phyloP scores from a whole-genome alignment of 306 rosid genomes.

The Prunus kanzakura region DNA sequence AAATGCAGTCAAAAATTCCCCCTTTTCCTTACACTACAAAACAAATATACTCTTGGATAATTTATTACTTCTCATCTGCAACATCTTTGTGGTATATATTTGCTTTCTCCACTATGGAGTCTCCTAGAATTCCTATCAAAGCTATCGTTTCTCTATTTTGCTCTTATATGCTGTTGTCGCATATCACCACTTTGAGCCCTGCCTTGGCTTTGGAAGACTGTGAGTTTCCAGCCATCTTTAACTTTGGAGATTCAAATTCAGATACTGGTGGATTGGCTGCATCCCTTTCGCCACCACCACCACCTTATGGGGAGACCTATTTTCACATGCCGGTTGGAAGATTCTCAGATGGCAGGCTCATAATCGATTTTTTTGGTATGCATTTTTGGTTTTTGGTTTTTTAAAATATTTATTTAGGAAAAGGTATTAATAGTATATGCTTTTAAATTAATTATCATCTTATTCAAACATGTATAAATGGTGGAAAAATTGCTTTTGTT shows the following conservation, averaged over 20 bases:
- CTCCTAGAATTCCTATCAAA: neutral
- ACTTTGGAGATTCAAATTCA: constrained; percentile 53
- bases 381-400: neutral
- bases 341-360: constrained; percentile 43
- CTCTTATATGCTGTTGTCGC: neutral
- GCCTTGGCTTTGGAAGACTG: constrained; percentile 20
- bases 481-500: too few species aligned
- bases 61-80: too few species aligned
- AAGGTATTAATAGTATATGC: too few species aligned
- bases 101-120: neutral
- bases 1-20: too few species aligned
- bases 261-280: constrained; percentile 53
- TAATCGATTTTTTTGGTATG: constrained; percentile 46
- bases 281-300: neutral
- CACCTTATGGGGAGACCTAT: constrained; percentile 54
- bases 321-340: constrained; percentile 38
- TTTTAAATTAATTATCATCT: too few species aligned
- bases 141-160: neutral
- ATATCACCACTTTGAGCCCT: neutral
- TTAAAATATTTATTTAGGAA: too few species aligned
- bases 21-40: too few species aligned
- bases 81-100: too few species aligned
- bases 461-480: too few species aligned
- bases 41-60: too few species aligned
- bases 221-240: constrained; percentile 47